Percentiles rank a stretch among this genome's conserved stretches.
Conservation (phyloP, 2,329 filamentous ascomycete species). For the Seiridium unicorne region DNA sequence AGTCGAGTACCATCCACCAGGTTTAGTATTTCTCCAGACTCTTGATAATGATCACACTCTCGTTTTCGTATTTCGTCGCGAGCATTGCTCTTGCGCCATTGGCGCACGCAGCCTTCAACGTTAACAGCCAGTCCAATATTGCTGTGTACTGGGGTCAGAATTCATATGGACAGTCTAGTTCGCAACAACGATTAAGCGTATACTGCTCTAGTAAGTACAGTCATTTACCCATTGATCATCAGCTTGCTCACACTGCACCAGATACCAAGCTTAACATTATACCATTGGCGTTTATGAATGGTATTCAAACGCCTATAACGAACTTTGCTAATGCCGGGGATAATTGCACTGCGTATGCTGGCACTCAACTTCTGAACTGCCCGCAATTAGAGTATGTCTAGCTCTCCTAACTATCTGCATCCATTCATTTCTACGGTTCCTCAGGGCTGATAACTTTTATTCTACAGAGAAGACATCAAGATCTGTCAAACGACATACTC, state of each 20-base stretch:
- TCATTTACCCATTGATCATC: neutral
- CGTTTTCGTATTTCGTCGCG: neutral
- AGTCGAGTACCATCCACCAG: neutral
- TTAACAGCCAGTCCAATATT: conserved; percentile 50
- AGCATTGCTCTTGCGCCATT: neutral
- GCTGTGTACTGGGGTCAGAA: conserved; percentile 71
- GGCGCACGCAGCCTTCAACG: conserved; percentile 38
- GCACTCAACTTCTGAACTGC: conserved; percentile 59
- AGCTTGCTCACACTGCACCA: conserved; percentile 18
- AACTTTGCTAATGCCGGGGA: conserved; percentile 67
- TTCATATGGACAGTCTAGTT: conserved; percentile 46
- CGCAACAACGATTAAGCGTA: conserved; percentile 53
- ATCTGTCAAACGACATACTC: conserved; percentile 59
- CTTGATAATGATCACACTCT: neutral
- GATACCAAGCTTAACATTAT: conserved; percentile 56
- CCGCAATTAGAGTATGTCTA: conserved; percentile 60
- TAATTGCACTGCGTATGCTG: conserved; percentile 57
- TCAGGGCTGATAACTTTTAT: neutral
- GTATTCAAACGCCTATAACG: conserved; percentile 48
- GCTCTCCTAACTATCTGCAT: no score
- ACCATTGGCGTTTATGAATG: conserved; percentile 61
- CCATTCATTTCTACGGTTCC: no score
- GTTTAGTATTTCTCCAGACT: neutral
- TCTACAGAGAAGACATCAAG: conserved; percentile 44
- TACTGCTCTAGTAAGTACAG: conserved; percentile 55